Base-by-base conservation (phyloP, 179 eudicot species). In the Carnegiea gigantea region DNA sequence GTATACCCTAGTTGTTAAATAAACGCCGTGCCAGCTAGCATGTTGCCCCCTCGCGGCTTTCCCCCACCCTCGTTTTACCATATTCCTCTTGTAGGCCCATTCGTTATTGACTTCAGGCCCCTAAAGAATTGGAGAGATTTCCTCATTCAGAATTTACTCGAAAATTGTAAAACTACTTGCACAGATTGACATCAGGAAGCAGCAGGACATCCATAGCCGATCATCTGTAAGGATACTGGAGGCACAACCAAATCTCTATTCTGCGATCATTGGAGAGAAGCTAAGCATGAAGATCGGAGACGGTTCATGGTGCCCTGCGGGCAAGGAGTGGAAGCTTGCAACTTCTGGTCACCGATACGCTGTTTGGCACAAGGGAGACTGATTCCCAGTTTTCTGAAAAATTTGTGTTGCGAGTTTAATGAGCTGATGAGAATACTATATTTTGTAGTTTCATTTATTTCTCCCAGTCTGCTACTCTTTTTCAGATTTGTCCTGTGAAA, bases 201-300 rank as follows among this genome's bases (percentile, higher is more conserved):
- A 38, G 76, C 92, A 89, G 53, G 95, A 90, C 77, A 91, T 95
- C 65, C 79, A 87, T 79, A 95, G 97, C 79, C 86, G 98, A 44
- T 94, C 99, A 21, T 79, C 94, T 3, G 82, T 95, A 23, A 89
- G 74, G 77, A 92, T 95, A 77, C 36, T 90, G 21, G 99, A 93
- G 82, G 99, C 98, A 26, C 92, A 85, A 78, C 82, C 95, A 10
- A 91, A 94, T 86, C 88, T 95, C 11, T 95, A 95, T 77, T 87
- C 98, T 28, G 99, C 99, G 48, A 79, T 84, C 60, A 88, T 95
- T 4, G 98, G 92, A 8, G 98, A 95, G 73, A 93, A 92, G 79
- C 26, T 95, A 38, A 85, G 88, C 79, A 91, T 95, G 98, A 95
- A 95, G 88, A 87, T 95, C 21, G 99, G 99, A 59, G 93, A 91